Evolutionary conservation across 1,139 yeast genomes (phyloP).

Genomic region (Taphrina populina): DNA sequence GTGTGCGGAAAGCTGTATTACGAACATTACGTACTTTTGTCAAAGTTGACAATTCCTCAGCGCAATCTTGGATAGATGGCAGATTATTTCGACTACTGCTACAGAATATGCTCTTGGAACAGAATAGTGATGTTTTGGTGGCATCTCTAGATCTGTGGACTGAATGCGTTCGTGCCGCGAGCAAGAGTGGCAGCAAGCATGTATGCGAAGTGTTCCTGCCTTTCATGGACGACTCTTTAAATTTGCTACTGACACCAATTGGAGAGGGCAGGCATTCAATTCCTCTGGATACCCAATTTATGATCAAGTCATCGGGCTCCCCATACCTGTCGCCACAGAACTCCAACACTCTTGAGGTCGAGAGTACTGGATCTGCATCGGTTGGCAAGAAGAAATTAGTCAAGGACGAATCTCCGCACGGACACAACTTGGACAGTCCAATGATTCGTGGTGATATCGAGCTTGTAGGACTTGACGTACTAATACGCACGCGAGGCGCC

Average conservation of each 20-base stretch:
- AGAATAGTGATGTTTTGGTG: conserved; percentile 67
- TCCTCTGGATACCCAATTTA: conserved; percentile 70
- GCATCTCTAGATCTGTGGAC: conserved; percentile 64
- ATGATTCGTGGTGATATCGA: conserved; percentile 88
- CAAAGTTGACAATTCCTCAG: conserved; percentile 60
- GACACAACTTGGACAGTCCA: conserved; percentile 81
- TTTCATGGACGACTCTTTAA: conserved; percentile 63
- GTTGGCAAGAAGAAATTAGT: conserved; percentile 42
- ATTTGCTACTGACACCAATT: conserved; percentile 84
- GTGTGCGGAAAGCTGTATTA: conserved; percentile 85
- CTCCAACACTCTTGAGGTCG: conserved; percentile 40
- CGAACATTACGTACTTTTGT: conserved; percentile 77
- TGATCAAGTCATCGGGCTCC: conserved; percentile 76
- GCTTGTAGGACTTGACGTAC: conserved; percentile 71
- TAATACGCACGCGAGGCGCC: conserved; percentile 71
- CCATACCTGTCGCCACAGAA: conserved; percentile 37
- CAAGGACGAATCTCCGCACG: conserved; percentile 38
- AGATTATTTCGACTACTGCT: conserved; percentile 70
- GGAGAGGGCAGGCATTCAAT: conserved; percentile 89
- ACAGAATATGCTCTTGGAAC: conserved; percentile 87
- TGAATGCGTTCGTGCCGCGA: conserved; percentile 4
- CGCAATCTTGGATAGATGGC: conserved; percentile 71
- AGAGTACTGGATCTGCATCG: neutral
- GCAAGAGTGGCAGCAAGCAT: neutral
- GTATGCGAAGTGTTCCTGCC: conserved; percentile 38